Evolutionary conservation across 2,329 filamentous ascomycete genomes (phyloP).

Genomic region (Venturia carpophila): DNA sequence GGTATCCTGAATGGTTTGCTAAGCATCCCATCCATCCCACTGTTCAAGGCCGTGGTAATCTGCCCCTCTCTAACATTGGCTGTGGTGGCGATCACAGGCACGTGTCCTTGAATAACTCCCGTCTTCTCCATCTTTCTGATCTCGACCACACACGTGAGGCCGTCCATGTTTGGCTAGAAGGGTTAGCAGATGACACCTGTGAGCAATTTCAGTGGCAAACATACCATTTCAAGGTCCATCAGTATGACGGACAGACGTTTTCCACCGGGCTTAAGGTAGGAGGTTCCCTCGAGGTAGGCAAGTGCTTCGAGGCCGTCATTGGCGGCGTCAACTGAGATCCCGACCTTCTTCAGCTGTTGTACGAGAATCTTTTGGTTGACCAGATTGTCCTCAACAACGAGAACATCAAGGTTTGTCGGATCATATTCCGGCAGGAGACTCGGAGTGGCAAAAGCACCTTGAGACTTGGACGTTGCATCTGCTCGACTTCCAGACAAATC

Average conservation of each 20-base stretch:
- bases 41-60: slow-evolving; percentile 1
- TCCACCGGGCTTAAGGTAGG: neutral
- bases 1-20: slow-evolving; percentile 30
- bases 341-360: slow-evolving; percentile 17
- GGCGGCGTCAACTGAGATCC: slow-evolving; percentile 12
- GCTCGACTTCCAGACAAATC: neutral
- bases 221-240: slow-evolving; percentile 20
- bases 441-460: neutral
- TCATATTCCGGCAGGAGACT: neutral
- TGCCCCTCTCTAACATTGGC: slow-evolving; percentile 19
- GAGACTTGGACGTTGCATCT: neutral
- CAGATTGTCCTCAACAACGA: slow-evolving; percentile 20
- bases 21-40: slow-evolving; percentile 21
- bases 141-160: slow-evolving; percentile 12
- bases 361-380: slow-evolving; percentile 19
- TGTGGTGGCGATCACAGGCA: slow-evolving; percentile 18
- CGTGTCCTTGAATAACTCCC: slow-evolving; percentile 7
- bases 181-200: neutral
- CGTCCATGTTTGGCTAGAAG: slow-evolving; percentile 16
- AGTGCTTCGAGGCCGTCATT: slow-evolving; percentile 19
- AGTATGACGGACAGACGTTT: slow-evolving; percentile 13
- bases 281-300: slow-evolving; percentile 16
- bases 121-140: slow-evolving; percentile 17
- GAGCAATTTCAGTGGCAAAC: neutral
- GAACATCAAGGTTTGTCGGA: slow-evolving; percentile 12